These are phyloP conservation scores for Clonostachys byssicola DNA, from an alignment of 2,329 filamentous ascomycete genomes.

Conservation along the genomic window DNA sequence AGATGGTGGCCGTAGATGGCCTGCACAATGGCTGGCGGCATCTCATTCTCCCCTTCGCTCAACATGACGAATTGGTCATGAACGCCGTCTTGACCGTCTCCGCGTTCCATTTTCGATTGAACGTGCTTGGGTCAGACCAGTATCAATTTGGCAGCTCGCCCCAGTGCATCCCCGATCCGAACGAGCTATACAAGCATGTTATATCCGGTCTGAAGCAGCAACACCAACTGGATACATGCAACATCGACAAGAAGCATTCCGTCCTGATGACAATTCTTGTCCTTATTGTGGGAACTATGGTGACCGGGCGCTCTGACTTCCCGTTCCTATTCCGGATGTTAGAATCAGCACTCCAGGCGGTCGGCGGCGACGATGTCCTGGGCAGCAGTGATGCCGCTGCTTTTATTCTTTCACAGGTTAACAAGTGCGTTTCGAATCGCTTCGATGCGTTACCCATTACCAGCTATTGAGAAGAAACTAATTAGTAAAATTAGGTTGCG, in stretches of 20 bases:
- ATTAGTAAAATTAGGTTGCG: constrained; percentile 41
- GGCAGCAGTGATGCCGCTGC: constrained; percentile 8
- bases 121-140: too few relatives aligned
- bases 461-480: too few relatives aligned
- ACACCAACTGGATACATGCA: constrained; percentile 6
- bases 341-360: constrained; percentile 15
- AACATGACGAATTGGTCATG: constrained; percentile 12
- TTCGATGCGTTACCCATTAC: neutral
- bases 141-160: too few relatives aligned
- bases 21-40: constrained; percentile 10
- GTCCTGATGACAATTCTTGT: constrained; percentile 14
- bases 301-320: constrained; percentile 17
- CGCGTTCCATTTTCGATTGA: constrained; percentile 9
- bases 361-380: constrained; percentile 12
- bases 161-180: too few relatives aligned
- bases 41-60: constrained; percentile 10
- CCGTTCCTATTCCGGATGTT: constrained; percentile 15
- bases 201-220: constrained; percentile 8
- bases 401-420: constrained; percentile 13
- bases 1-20: constrained; percentile 14
- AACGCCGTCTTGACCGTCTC: constrained; percentile 15
- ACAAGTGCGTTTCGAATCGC: constrained; percentile 12
- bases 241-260: constrained; percentile 8
- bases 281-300: constrained; percentile 13
- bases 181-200: constrained; percentile 6